phyloP scores from a whole-genome alignment of 1,284 basidiomycete genomes.

The Pterula multifida region DNA sequence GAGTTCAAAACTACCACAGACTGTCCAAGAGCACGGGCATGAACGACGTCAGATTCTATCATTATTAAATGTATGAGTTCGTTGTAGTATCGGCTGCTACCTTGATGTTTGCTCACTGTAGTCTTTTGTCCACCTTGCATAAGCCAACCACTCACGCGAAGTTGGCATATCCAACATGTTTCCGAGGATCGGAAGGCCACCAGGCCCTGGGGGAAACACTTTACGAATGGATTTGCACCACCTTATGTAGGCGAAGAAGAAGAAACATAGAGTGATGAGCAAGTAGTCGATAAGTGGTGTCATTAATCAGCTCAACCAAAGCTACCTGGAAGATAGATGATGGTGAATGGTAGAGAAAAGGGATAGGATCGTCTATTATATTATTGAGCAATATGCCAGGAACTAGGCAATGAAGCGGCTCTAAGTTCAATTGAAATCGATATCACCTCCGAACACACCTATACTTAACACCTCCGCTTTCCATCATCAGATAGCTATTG shows the following conservation, averaged over 20 bases:
- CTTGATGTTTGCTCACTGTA: not conserved
- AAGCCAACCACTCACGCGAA: not conserved
- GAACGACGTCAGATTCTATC: not conserved
- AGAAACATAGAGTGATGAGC: not conserved
- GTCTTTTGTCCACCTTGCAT: not conserved
- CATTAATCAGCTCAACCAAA: not conserved
- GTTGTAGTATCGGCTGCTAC: not conserved
- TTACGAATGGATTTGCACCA: not conserved
- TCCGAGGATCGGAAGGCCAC: not conserved
- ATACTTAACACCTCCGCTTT: no score
- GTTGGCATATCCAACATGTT: not conserved
- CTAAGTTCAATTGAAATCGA: no score
- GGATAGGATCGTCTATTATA: no score
- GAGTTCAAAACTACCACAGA: constrained; percentile 50
- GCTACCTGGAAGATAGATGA: no score
- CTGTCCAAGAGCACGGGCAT: constrained; percentile 34
- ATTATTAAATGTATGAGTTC: not conserved
- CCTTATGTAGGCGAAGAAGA: not conserved
- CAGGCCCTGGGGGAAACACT: not conserved
- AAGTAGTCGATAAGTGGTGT: not conserved
- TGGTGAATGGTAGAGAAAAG: not conserved
- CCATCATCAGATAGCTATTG: no score
- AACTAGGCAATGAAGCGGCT: no score
- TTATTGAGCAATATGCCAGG: no score
- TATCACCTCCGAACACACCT: no score